phyloP scores from a whole-genome alignment of 495 filamentous ascomycete species.

The Aspergillus indologenus region DNA sequence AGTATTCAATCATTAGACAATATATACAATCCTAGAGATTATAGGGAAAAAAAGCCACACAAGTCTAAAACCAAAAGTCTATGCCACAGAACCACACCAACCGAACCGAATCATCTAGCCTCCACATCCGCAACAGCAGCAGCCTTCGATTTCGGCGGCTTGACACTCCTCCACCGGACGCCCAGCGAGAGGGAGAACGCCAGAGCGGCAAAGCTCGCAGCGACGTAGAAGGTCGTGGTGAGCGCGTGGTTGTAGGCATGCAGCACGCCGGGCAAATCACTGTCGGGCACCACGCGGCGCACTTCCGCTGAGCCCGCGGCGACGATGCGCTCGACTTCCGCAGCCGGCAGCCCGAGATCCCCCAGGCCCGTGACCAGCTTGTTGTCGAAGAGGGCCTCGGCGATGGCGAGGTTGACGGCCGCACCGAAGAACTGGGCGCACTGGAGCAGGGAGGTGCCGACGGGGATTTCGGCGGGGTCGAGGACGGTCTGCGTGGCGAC shows the following conservation, averaged over 20 bases:
- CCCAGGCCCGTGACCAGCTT: background rate
- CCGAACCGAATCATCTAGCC: too few species aligned
- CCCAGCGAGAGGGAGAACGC: too few species aligned
- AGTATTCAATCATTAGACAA: too few species aligned
- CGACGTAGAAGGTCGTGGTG: background rate
- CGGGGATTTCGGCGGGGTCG: background rate
- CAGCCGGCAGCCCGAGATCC: too few species aligned
- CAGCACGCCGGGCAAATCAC: background rate
- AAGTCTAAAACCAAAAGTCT: too few species aligned
- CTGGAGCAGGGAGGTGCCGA: background rate
- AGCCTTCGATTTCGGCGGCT: too few species aligned
- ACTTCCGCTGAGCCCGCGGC: background rate
- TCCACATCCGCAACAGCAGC: too few species aligned
- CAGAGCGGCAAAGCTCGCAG: background rate
- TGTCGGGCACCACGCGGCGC: background rate
- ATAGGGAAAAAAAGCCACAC: too few species aligned
- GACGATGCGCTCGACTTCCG: background rate
- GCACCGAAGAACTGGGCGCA: background rate
- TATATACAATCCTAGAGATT: too few species aligned
- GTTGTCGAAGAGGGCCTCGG: background rate
- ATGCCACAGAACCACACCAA: too few species aligned
- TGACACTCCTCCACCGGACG: too few species aligned
- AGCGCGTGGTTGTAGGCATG: background rate
- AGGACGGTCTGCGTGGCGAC: background rate
- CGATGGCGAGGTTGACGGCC: background rate